These are phyloP conservation scores for Elsinoe perseae DNA, from an alignment of 2,329 filamentous ascomycete species.

Conservation along the genomic window DNA sequence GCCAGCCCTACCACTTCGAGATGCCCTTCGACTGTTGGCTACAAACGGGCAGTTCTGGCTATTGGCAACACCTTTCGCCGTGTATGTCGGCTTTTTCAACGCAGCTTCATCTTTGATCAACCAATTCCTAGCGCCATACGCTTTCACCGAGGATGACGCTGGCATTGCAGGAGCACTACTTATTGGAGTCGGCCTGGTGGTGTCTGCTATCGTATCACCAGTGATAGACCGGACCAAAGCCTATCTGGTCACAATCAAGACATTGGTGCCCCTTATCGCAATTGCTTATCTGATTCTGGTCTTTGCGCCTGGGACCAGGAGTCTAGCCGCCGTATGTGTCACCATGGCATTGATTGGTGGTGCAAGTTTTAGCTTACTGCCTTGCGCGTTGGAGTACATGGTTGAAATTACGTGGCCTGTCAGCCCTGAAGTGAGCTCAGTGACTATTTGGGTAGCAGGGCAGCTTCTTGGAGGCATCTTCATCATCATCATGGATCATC, in stretches of 20 bases:
- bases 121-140: conserved; percentile 82
- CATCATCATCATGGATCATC: conserved; percentile 70
- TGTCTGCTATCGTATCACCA: conserved; percentile 67
- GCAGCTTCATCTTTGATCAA: conserved; percentile 78
- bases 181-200: conserved; percentile 77
- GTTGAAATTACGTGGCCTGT: conserved; percentile 83
- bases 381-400: conserved; percentile 77
- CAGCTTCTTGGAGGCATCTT: conserved; percentile 81
- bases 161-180: conserved; percentile 85
- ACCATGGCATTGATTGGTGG: conserved; percentile 72
- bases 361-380: conserved; percentile 69
- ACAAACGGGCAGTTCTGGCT: conserved; percentile 68
- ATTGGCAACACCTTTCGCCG: conserved; percentile 67
- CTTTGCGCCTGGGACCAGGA: conserved; percentile 63
- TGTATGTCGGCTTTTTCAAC: conserved; percentile 93
- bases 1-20: conserved; percentile 44
- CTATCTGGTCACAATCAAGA: conserved; percentile 65
- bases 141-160: conserved; percentile 72
- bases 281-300: conserved; percentile 63
- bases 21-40: conserved; percentile 42
- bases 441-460: conserved; percentile 76
- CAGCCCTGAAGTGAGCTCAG: conserved; percentile 74
- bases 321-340: conserved; percentile 61
- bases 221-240: conserved; percentile 78
- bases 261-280: conserved; percentile 66